Percentiles rank a stretch among this genome's conserved stretches.
Conservation (phyloP, 257 asterid species). For the Asclepias syriaca region DNA sequence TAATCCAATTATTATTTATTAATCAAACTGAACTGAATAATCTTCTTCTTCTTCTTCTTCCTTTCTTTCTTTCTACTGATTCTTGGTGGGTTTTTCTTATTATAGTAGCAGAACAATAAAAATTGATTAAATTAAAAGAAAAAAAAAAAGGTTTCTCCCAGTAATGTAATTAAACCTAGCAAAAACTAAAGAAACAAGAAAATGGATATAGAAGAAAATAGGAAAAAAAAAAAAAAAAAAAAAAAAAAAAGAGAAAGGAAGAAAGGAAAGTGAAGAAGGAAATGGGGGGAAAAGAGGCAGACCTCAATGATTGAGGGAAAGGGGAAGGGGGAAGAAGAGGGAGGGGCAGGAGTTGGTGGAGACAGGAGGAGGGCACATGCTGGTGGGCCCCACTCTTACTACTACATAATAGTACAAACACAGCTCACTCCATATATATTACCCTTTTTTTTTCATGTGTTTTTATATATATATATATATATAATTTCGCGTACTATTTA, state of each 20-base stretch:
- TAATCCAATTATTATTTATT: not conserved
- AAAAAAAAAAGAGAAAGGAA: not conserved
- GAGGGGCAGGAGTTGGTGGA: slow-evolving; percentile 96
- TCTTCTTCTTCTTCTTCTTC: not conserved
- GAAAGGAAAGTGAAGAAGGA: not conserved
- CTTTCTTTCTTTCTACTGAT: not conserved
- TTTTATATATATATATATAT: too few species aligned
- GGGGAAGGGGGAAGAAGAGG: slow-evolving; percentile 18
- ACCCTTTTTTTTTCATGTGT: not conserved
- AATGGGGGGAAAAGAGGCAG: slow-evolving; percentile 14
- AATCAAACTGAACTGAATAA: not conserved
- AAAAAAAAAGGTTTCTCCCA: not conserved
- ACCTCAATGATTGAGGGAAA: slow-evolving; percentile 63
- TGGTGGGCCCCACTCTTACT: slow-evolving; percentile 59
- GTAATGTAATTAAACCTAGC: not conserved
- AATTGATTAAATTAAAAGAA: not conserved
- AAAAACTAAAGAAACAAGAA: too few species aligned
- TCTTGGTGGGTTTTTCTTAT: not conserved
- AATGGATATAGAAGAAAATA: not conserved
- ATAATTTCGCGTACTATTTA: not conserved
- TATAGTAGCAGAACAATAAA: too few species aligned
- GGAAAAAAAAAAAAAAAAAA: not conserved
- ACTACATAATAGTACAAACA: slow-evolving; percentile 13
- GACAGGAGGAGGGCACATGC: slow-evolving; percentile 97
- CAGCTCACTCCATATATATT: slow-evolving; percentile 2